phyloP scores from a whole-genome alignment of 176 grass and related monocot genomes.

The Ensete ventricosum region DNA sequence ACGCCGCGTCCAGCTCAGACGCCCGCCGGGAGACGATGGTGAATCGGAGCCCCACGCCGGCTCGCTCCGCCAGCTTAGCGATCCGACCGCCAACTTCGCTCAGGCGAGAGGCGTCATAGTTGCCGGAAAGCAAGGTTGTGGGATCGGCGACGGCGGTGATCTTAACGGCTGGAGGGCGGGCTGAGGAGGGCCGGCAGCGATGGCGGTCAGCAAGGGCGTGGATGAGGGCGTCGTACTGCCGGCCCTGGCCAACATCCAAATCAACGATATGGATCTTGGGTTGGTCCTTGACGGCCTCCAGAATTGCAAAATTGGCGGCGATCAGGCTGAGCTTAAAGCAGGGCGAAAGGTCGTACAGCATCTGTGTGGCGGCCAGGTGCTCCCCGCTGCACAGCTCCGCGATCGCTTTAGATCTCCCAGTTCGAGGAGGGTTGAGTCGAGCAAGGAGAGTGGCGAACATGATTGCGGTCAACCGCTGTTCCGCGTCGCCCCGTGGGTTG shows the following conservation, averaged over 20 bases:
- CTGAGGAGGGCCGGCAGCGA: conserved; percentile 1
- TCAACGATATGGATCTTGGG: conserved; percentile 58
- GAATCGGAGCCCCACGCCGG: conserved; percentile 42
- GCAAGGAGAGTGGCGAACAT: not conserved
- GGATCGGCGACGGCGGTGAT: conserved; percentile 58
- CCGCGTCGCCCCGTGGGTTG: not conserved
- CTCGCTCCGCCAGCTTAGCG: conserved; percentile 39
- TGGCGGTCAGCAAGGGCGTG: too few relatives aligned
- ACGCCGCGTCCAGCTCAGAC: conserved; percentile 38
- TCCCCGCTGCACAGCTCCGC: too few relatives aligned
- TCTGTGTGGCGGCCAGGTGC: conserved; percentile 9
- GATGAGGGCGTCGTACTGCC: conserved; percentile 44
- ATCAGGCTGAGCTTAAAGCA: conserved; percentile 70
- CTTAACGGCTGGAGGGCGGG: conserved; percentile 17
- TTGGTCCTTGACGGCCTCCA: conserved; percentile 31
- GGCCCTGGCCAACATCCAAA: conserved; percentile 49
- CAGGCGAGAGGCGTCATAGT: conserved; percentile 10
- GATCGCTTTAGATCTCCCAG: too few relatives aligned
- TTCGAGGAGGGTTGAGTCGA: not conserved
- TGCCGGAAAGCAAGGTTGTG: conserved; percentile 40
- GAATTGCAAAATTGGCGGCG: conserved; percentile 55
- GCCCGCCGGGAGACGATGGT: conserved; percentile 43
- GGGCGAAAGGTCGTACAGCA: conserved; percentile 49
- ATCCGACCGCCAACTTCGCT: conserved; percentile 31
- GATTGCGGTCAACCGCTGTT: not conserved